These are phyloP conservation scores for Pseudisothecium myosuroides DNA, from an alignment of 225 moss, liverwort and hornwort genomes.

Conservation along the genomic window DNA sequence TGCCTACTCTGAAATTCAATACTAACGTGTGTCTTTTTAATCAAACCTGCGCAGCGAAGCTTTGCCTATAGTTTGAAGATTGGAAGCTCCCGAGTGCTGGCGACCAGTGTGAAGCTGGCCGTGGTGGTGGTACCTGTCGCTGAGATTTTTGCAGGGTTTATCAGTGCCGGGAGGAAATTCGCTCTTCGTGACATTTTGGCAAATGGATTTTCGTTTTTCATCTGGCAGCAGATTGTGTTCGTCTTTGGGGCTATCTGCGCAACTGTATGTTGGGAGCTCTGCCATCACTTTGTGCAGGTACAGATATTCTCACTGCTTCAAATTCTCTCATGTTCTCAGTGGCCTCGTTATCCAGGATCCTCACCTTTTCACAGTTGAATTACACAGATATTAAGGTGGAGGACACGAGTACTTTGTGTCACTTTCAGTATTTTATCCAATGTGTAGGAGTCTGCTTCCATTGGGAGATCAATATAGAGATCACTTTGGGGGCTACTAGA, in stretches of 20 bases:
- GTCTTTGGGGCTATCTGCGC: constrained; percentile 43
- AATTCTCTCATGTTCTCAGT: not conserved
- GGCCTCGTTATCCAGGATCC: not conserved
- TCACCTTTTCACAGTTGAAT: not conserved
- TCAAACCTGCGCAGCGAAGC: constrained; percentile 31
- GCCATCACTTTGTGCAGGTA: constrained; percentile 69
- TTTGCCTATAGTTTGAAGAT: constrained; percentile 71
- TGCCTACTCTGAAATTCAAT: not conserved
- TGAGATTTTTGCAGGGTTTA: constrained; percentile 17
- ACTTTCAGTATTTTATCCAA: not conserved
- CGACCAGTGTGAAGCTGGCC: constrained; percentile 39
- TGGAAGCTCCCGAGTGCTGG: constrained; percentile 36
- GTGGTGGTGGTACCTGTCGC: constrained; percentile 39
- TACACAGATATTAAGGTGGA: not conserved
- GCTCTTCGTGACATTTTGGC: constrained; percentile 1
- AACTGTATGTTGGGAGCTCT: constrained; percentile 55
- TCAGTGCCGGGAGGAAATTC: not conserved
- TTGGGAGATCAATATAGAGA: not conserved
- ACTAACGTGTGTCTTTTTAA: not conserved
- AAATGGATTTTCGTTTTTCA: constrained; percentile 2
- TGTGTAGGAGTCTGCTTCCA: not conserved
- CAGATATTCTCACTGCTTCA: not conserved
- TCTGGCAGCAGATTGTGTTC: constrained; percentile 47
- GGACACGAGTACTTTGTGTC: not conserved
- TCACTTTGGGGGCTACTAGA: not conserved